Evolutionary conservation across 331 rosid genomes (phyloP).

Genomic region (Malus hybrid): DNA sequence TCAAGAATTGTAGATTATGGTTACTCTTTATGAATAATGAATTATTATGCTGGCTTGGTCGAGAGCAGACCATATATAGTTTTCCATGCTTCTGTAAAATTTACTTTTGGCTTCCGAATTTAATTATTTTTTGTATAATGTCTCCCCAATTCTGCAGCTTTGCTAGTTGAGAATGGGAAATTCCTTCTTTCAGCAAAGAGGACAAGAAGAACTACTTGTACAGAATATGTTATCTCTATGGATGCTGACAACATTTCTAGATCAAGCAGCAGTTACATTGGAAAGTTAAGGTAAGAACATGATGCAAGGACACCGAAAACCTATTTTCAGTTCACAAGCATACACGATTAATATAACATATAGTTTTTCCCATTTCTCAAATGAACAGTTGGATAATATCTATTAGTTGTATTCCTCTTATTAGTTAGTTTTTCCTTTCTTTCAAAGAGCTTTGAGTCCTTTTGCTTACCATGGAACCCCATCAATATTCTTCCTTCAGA

Average conservation of each 20-base stretch:
- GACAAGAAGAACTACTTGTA: constrained; percentile 70
- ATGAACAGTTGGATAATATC: not conserved
- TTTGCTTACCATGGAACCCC: not conserved
- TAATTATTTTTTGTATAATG: not conserved
- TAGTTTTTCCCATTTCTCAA: not conserved
- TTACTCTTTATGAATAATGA: not conserved
- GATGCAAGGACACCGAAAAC: not conserved
- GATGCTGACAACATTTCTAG: constrained; percentile 32
- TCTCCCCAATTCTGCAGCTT: constrained; percentile 36
- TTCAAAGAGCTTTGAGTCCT: not conserved
- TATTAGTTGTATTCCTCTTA: not conserved
- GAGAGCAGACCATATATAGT: not conserved
- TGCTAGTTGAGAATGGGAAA: constrained; percentile 83
- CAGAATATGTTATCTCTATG: constrained; percentile 70
- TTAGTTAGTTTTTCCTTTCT: not conserved
- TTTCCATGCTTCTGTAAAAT: not conserved
- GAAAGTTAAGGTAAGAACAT: constrained; percentile 60
- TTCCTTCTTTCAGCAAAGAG: constrained; percentile 92
- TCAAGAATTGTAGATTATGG: not conserved
- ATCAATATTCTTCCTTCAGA: not conserved
- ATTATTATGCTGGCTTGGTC: not conserved
- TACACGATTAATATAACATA: not conserved
- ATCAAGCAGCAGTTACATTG: constrained; percentile 79
- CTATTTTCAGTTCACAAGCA: not conserved
- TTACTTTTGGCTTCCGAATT: not conserved